phyloP scores from a whole-genome alignment of 352 stramenopile species.

The Pythium apleroticum region DNA sequence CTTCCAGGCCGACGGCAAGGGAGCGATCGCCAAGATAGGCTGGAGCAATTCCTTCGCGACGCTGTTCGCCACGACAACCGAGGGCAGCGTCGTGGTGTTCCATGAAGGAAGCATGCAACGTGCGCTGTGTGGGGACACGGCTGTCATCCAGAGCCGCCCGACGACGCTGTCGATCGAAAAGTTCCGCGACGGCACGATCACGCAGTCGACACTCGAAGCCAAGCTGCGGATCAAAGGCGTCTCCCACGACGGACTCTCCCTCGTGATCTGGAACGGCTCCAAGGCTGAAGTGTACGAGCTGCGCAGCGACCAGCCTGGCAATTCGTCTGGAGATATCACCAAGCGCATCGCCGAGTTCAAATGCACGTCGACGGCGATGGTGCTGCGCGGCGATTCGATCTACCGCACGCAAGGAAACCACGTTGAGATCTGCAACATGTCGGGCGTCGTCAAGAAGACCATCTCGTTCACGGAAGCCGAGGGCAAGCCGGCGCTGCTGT shows the following conservation, averaged over 20 bases:
- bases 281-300: conserved; percentile 90
- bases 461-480: conserved; percentile 92
- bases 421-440: conserved; percentile 88
- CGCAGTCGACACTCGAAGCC: conserved; percentile 60
- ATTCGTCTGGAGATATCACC: conserved; percentile 38
- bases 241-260: conserved; percentile 67
- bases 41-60: conserved; percentile 69
- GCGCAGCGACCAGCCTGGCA: conserved; percentile 22
- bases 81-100: conserved; percentile 67
- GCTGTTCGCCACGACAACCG: conserved; percentile 69
- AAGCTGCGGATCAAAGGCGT: conserved; percentile 83
- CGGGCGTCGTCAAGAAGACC: conserved; percentile 83
- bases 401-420: conserved; percentile 84
- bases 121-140: conserved; percentile 72
- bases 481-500: conserved; percentile 75
- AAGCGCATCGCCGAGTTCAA: conserved; percentile 74
- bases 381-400: conserved; percentile 84
- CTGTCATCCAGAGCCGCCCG: conserved; percentile 79
- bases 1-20: conserved; percentile 54
- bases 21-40: conserved; percentile 49
- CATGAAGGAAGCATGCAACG: conserved; percentile 88
- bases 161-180: conserved; percentile 75
- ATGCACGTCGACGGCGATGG: conserved; percentile 64
- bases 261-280: conserved; percentile 86
- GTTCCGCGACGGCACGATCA: conserved; percentile 71